These are phyloP conservation scores for Sarocladium oryzae DNA, from an alignment of 2,329 filamentous ascomycete species.

Conservation along the genomic window DNA sequence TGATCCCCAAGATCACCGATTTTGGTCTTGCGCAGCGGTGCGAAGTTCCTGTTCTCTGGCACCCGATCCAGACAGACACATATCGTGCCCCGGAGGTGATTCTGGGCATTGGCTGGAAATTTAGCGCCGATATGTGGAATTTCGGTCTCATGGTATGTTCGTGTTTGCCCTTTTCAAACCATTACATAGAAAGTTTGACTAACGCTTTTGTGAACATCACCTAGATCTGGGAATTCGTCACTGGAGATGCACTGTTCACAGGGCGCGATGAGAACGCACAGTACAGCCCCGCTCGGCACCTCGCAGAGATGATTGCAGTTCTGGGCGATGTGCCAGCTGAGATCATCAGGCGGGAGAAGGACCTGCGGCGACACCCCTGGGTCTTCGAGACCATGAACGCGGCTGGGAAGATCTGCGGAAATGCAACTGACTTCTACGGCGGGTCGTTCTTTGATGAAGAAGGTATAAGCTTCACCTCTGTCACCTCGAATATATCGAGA, in stretches of 20 bases:
- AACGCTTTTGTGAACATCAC: too few relatives aligned
- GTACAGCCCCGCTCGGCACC: conserved; percentile 17
- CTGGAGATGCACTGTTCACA: conserved; percentile 17
- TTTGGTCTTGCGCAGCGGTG: background rate
- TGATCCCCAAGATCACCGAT: background rate
- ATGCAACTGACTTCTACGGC: conserved; percentile 15
- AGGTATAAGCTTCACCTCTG: background rate
- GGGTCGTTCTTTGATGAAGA: conserved; percentile 11
- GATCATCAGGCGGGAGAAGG: conserved; percentile 15
- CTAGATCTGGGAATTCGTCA: conserved; percentile 21
- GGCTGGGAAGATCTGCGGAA: conserved; percentile 13
- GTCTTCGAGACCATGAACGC: conserved; percentile 9
- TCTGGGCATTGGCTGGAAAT: conserved; percentile 17
- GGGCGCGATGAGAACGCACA: too few relatives aligned
- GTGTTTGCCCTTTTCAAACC: background rate
- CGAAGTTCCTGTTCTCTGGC: conserved; percentile 9
- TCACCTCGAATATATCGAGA: too few relatives aligned
- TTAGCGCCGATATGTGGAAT: conserved; percentile 14
- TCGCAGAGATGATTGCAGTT: conserved; percentile 19
- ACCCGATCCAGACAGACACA: conserved; percentile 17
- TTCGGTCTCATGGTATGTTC: conserved; percentile 18
- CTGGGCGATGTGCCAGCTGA: conserved; percentile 16
- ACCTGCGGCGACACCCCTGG: conserved; percentile 16
- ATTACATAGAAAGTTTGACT: background rate
- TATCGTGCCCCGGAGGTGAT: conserved; percentile 19